phyloP scores from a whole-genome alignment of 1,284 basidiomycete species.

The Trichosporon sp. region DNA sequence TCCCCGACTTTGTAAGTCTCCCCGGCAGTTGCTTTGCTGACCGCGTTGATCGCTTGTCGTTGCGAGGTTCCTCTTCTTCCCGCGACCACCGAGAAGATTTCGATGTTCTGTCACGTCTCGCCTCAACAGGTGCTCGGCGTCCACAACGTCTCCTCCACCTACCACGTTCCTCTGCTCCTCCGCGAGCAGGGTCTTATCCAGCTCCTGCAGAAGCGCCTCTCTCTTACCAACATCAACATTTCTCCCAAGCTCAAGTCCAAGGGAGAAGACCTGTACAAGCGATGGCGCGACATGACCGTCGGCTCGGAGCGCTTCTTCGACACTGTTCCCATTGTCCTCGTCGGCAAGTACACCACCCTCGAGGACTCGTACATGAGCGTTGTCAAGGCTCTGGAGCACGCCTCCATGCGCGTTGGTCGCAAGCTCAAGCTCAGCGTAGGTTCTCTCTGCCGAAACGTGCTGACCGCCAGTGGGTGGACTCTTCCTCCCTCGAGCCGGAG shows the following conservation, averaged over 20 bases:
- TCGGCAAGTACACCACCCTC: constrained; percentile 96
- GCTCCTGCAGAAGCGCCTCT: constrained; percentile 76
- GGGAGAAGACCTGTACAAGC: constrained; percentile 63
- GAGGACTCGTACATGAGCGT: constrained; percentile 99
- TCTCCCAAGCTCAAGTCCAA: constrained; percentile 58
- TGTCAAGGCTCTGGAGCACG: constrained; percentile 94
- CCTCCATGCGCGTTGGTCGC: constrained; percentile 82
- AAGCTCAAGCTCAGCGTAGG: constrained; percentile 73
- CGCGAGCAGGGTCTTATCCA: constrained; percentile 86
- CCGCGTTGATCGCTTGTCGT: constrained; percentile 79
- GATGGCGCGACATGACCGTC: constrained; percentile 81
- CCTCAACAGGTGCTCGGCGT: constrained; percentile 93
- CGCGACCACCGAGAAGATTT: constrained; percentile 89
- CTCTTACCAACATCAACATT: constrained; percentile 62
- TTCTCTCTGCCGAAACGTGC: constrained; percentile 19
- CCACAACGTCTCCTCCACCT: constrained; percentile 93
- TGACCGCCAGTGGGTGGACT: constrained; percentile 81
- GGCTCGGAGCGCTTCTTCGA: constrained; percentile 90
- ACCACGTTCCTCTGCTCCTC: constrained; percentile 92
- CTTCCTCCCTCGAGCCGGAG: constrained; percentile 82
- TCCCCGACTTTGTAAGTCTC: constrained; percentile 77
- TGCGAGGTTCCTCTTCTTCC: constrained; percentile 63
- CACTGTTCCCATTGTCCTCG: constrained; percentile 81
- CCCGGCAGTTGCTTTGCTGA: neutral
- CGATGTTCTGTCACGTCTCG: constrained; percentile 98